Conservation (phyloP, 306 rosid species). For the Vicia sativa region DNA sequence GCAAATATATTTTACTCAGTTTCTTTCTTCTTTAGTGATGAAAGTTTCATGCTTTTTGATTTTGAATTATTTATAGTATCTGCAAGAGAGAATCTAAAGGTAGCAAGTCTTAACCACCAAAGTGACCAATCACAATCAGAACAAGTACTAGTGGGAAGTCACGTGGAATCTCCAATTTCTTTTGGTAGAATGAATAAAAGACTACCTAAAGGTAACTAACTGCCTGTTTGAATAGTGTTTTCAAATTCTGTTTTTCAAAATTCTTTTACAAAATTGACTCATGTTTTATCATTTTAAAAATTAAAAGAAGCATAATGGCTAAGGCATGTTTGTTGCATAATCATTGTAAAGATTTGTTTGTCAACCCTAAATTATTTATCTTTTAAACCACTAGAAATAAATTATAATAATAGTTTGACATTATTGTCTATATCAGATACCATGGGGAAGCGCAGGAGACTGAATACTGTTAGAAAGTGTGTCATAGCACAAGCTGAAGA, state of each 20-base stretch:
- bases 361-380: neutral
- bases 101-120: constrained; percentile 3
- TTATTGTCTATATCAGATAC: constrained; percentile 5
- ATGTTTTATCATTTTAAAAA: neutral
- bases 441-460: neutral
- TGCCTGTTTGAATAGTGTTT: neutral
- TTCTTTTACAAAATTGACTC: neutral
- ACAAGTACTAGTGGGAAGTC: constrained; percentile 1
- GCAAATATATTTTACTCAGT: neutral
- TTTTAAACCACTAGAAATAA: neutral
- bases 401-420: neutral
- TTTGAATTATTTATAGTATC: neutral
- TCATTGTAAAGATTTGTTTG: neutral
- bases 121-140: constrained; percentile 4
- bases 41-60: neutral
- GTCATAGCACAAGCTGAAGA: neutral
- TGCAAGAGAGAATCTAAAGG: neutral
- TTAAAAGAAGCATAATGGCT: neutral
- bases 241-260: neutral
- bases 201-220: neutral
- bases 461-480: neutral
- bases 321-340: neutral
- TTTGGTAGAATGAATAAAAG: neutral
- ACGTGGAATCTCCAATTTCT: neutral
- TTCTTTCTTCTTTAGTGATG: neutral